phyloP scores from a whole-genome alignment of 2,329 filamentous ascomycete species.

The Aspergillus cejpii region DNA sequence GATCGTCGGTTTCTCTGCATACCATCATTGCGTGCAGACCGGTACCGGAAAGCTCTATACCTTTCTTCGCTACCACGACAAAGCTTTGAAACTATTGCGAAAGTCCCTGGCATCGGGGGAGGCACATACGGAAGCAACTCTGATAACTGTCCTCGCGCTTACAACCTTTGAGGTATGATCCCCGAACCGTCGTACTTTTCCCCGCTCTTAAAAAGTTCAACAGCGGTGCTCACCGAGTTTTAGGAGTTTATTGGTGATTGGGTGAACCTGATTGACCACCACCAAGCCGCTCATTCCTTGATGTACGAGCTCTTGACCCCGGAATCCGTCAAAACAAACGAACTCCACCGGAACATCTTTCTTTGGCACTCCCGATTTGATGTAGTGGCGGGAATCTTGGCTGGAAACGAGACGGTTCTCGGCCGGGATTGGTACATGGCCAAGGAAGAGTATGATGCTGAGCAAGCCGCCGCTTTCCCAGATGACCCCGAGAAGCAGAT shows the following conservation, averaged over 20 bases:
- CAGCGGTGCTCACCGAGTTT: constrained; percentile 11
- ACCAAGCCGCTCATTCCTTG: constrained; percentile 79
- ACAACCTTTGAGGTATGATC: constrained; percentile 78
- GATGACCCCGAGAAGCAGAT: constrained; percentile 59
- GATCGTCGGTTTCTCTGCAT: constrained; percentile 79
- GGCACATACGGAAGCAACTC: constrained; percentile 63
- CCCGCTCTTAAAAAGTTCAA: neutral
- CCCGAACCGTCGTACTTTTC: neutral
- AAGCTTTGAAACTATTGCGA: constrained; percentile 71
- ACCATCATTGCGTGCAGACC: constrained; percentile 68
- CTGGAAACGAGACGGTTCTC: constrained; percentile 66
- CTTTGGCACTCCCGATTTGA: constrained; percentile 92
- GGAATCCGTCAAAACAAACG: constrained; percentile 63
- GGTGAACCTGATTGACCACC: constrained; percentile 87
- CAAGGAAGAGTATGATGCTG: constrained; percentile 56
- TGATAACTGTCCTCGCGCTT: constrained; percentile 83
- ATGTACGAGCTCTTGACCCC: constrained; percentile 72
- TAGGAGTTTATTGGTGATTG: constrained; percentile 94
- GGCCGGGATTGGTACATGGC: constrained; percentile 70
- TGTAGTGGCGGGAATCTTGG: constrained; percentile 73
- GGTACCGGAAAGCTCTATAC: constrained; percentile 67
- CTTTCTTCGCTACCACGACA: constrained; percentile 86
- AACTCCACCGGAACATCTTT: constrained; percentile 65
- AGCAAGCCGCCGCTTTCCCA: constrained; percentile 55
- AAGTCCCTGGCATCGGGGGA: constrained; percentile 64